Evolutionary conservation across 2,329 filamentous ascomycete species (phyloP).

Genomic region (Capronia coronata): DNA sequence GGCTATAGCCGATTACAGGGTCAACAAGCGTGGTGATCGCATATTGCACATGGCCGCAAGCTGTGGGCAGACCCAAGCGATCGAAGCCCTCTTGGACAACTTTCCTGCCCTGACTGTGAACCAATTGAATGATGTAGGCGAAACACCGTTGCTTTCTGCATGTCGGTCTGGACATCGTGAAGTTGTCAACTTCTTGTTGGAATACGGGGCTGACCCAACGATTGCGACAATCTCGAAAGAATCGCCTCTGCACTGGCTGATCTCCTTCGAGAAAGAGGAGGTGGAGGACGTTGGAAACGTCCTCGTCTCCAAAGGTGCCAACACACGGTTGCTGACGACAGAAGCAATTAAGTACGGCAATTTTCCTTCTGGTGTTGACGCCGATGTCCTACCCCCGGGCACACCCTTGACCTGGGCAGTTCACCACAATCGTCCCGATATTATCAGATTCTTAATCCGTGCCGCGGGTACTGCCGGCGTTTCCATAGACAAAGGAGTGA

Average conservation of each 20-base stretch:
- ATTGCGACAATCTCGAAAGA: slow-evolving; percentile 1
- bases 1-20: not conserved
- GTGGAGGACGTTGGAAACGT: not conserved
- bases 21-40: slow-evolving; percentile 4
- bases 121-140: slow-evolving; percentile 1
- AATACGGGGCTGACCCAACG: not conserved
- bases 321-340: not conserved
- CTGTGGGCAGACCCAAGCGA: not conserved
- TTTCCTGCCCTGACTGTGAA: not conserved
- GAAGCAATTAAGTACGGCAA: not conserved
- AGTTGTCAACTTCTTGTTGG: not conserved
- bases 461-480: not conserved
- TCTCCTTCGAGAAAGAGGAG: slow-evolving; percentile 1
- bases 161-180: slow-evolving; percentile 1
- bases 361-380: not conserved
- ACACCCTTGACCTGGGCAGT: slow-evolving; percentile 2
- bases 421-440: not conserved
- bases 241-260: slow-evolving; percentile 1
- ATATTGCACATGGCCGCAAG: slow-evolving; percentile 1
- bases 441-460: slow-evolving; percentile 1
- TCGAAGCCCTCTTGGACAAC: slow-evolving; percentile 1
- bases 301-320: not conserved
- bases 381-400: not conserved
- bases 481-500: not conserved
- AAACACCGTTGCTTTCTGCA: slow-evolving; percentile 2